Conservation (phyloP, 2,329 filamentous ascomycete species). For the Neonectria magnoliae region DNA sequence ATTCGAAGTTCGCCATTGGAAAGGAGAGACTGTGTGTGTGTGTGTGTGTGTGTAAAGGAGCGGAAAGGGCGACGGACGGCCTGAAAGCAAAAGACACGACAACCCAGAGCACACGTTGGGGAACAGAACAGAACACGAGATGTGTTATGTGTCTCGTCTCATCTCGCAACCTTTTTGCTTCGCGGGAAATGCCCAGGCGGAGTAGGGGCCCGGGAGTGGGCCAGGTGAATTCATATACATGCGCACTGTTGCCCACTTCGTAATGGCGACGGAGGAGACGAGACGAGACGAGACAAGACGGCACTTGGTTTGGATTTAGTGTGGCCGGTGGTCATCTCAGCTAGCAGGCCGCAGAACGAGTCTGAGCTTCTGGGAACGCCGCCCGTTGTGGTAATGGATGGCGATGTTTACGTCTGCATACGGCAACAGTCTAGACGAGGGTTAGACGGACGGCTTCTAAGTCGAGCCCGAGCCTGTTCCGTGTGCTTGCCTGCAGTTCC, state of each 20-base stretch:
- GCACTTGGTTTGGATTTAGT: not conserved
- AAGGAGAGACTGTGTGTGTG: not conserved
- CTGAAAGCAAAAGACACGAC: not conserved
- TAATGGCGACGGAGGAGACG: no score
- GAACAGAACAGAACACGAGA: not conserved
- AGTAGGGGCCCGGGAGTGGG: not conserved
- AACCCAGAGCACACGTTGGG: not conserved
- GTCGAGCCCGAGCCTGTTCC: not conserved
- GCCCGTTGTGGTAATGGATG: not conserved
- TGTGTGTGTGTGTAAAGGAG: not conserved
- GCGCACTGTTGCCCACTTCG: not conserved
- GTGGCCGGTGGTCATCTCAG: not conserved
- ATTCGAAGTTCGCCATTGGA: not conserved
- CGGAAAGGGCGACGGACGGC: not conserved
- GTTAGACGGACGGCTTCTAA: not conserved
- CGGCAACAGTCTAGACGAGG: not conserved
- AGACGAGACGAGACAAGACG: no score
- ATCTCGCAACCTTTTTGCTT: not conserved
- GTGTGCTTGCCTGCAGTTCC: not conserved
- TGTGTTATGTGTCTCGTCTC: not conserved
- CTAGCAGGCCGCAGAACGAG: not conserved
- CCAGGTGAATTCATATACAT: conserved; percentile 4
- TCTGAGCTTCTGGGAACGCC: not conserved
- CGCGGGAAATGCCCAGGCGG: not conserved
- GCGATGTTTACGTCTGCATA: not conserved